phyloP scores from a whole-genome alignment of 495 filamentous ascomycete species.

The Penicillium pancosmium region DNA sequence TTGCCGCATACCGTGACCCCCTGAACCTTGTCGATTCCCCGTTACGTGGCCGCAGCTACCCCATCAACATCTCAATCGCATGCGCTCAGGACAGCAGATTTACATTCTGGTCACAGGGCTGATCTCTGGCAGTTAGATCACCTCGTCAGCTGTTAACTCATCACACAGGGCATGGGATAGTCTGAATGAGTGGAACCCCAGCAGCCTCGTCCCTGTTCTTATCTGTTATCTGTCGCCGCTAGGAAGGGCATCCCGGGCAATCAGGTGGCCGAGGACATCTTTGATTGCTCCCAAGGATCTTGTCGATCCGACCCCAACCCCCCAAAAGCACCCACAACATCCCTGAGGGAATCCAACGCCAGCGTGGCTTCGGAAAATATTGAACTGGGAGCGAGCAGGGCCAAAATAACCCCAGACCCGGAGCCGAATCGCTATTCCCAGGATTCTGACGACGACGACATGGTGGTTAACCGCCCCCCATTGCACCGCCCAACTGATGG shows the following conservation, averaged over 20 bases:
- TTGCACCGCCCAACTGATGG: slow-evolving; percentile 53
- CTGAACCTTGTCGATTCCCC: slow-evolving; percentile 11
- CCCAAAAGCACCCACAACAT: neutral
- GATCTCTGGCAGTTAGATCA: slow-evolving; percentile 8
- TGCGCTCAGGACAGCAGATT: slow-evolving; percentile 5
- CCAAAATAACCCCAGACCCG: slow-evolving; percentile 12
- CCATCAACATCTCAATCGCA: slow-evolving; percentile 15
- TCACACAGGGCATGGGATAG: neutral
- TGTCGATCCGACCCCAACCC: neutral
- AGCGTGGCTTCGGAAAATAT: slow-evolving; percentile 34
- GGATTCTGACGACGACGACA: slow-evolving; percentile 50
- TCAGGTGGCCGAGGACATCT: slow-evolving; percentile 11
- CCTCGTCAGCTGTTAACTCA: neutral
- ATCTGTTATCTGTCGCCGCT: slow-evolving; percentile 23
- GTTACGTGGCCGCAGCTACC: slow-evolving; percentile 20
- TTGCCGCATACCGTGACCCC: slow-evolving; percentile 15
- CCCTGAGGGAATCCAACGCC: slow-evolving; percentile 12
- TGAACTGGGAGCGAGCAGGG: slow-evolving; percentile 27
- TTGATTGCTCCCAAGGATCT: slow-evolving; percentile 5
- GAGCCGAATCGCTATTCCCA: slow-evolving; percentile 33
- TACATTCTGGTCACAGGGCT: slow-evolving; percentile 1
- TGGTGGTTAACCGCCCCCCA: slow-evolving; percentile 46
- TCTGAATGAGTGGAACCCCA: slow-evolving; percentile 20
- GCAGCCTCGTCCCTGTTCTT: slow-evolving; percentile 12
- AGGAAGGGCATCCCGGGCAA: slow-evolving; percentile 11